These are phyloP conservation scores for Amaranthus tricolor DNA, from an alignment of 179 eudicot species.

Conservation along the genomic window DNA sequence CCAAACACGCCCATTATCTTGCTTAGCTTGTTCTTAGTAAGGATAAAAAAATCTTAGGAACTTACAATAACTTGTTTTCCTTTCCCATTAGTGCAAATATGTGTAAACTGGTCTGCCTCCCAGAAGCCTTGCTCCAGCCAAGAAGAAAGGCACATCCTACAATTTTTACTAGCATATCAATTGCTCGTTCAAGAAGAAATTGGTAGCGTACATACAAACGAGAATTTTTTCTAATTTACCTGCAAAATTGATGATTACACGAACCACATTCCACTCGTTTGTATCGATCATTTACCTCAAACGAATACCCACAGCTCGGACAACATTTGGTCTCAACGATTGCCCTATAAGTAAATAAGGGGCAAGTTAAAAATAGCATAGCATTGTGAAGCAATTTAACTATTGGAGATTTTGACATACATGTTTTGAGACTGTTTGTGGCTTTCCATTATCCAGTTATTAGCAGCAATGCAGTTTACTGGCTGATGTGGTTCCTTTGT, in stretches of 20 bases:
- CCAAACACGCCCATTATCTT: too few species aligned
- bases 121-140: constrained; percentile 12
- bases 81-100: constrained; percentile 17
- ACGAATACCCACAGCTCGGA: constrained; percentile 14
- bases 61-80: constrained; percentile 5
- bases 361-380: neutral
- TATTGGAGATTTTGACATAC: constrained; percentile 13
- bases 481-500: constrained; percentile 28
- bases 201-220: neutral
- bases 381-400: neutral
- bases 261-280: constrained; percentile 6
- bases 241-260: constrained; percentile 23
- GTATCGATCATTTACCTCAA: neutral
- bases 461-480: neutral
- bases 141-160: constrained; percentile 18
- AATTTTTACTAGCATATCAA: neutral
- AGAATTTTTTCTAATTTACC: constrained; percentile 14
- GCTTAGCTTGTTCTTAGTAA: too few species aligned
- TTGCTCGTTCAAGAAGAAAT: neutral
- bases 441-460: constrained; percentile 12
- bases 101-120: constrained; percentile 14
- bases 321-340: constrained; percentile 4
- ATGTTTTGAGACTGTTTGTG: neutral
- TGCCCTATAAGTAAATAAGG: constrained; percentile 10
- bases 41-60: neutral